Evolutionary conservation across 1,284 basidiomycete genomes (phyloP), one percentile per base, ranked within the genome.

Genomic region (Puccinia novopanici): DNA sequence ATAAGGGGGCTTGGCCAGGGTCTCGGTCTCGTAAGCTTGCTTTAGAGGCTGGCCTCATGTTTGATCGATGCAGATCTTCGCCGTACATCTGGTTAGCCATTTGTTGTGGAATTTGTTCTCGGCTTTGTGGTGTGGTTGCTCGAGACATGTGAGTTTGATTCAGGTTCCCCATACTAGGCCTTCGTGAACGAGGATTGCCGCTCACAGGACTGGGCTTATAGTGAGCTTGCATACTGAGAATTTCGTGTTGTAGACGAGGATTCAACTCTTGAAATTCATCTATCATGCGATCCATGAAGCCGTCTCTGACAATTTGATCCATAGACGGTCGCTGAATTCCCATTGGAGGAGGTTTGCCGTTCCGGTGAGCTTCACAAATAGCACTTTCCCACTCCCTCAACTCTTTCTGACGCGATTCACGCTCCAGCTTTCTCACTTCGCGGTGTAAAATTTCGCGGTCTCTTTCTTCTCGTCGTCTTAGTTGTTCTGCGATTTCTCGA

Each of bases 191-290:
- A 30, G 9, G 42, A 1, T n/a, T 34, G 68, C 52, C 34, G 50
- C 12, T n/a, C 27, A 34, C 34, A 65, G 59, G 27, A 34, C 22
- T 48, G 55, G 71, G 76, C 37, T 50, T 70, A n/a, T 78, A 54
- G 40, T 67, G 54, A 48, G 50, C 54, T 71, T 52, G 37, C 30
- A 50, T 71, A 70, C 50, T 61, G 22, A 63, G 30, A 15, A 80
- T 80, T 80, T 80, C 77, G 17, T 73, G 54, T 19, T 67, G 77
- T 30, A 80, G 34, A 15, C 77, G 68, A 10, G 77, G 77, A 59
- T 73, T 65, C 15, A 80, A 59, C 8, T 55, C 45, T 30, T 63
- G 30, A 65, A 80, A 80, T 40, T 73, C 70, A 55, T 45, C 54
- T 19, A 9, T 52, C 37, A 80, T 24, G 59, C 73, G 24, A n/a